Evolutionary conservation across 208 protist species (phyloP), one percentile per base, ranked within the genome.

Genomic region (Acanthamoeba royreba): DNA sequence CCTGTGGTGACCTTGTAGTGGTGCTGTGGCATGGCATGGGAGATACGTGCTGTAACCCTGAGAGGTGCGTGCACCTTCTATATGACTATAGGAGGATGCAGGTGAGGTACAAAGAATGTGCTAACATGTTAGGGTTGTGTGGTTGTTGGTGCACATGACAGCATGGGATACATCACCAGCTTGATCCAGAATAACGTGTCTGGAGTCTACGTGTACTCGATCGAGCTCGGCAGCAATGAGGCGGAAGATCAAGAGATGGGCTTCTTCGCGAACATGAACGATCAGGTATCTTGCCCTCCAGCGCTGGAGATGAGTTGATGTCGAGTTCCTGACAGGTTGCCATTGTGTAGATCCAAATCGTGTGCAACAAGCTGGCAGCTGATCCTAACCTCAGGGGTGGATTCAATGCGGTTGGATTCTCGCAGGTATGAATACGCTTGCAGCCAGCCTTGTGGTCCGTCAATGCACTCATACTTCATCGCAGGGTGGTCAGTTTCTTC

Each of bases 371-470:
- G 25, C 66, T 96, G 25, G 28, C 33, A 33, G 43, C 92, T 4
- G 94, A 95, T 90, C 87, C 93, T 55, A 93, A 96, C 28, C 81
- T 96, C 22, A 55, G 43, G 7, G 63, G 92, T 40, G 95, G 94
- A 43, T 96, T 96, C 91, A 96, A 96, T 53, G 93, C 94, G 8
- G 95, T 96, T 53, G 95, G 95, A 79, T 96, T 96, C 42, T 95
- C 93, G 25, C 95, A 96, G 89, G 58, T 61, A 25, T 79, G 40
- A 4, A 92, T 35, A n/a, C n/a, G n/a, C n/a, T n/a, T n/a, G n/a
- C n/a, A n/a, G n/a, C n/a, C n/a, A n/a, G n/a, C n/a, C n/a, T n/a
- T n/a, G n/a, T n/a, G n/a, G n/a, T n/a, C n/a, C n/a, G n/a, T n/a
- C n/a, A n/a, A n/a, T n/a, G n/a, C n/a, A n/a, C n/a, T n/a, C n/a